Evolutionary conservation across 441 rosid genomes (phyloP).

Genomic region (Daphne laureola): DNA sequence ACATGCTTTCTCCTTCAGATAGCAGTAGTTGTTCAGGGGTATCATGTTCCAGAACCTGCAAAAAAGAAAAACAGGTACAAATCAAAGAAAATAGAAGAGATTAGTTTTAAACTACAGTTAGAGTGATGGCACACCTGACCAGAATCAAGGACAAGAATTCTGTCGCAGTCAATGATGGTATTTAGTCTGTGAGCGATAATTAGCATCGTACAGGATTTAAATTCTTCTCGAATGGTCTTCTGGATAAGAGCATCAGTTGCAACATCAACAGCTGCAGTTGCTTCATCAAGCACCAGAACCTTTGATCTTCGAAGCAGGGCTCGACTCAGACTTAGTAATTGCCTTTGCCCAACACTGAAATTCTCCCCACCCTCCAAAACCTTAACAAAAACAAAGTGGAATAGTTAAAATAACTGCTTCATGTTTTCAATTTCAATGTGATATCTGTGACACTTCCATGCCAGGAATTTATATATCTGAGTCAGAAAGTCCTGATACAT

Average conservation of each 20-base stretch:
- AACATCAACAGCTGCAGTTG: conserved; percentile 95
- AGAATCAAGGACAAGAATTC: conserved; percentile 74
- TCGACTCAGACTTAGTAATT: conserved; percentile 86
- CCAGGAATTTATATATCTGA: too few relatives aligned
- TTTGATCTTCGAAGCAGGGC: conserved; percentile 84
- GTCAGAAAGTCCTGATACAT: too few relatives aligned
- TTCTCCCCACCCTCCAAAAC: conserved; percentile 92
- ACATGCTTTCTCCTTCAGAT: conserved; percentile 37
- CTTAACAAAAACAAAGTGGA: conserved; percentile 25
- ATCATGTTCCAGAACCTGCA: conserved; percentile 48
- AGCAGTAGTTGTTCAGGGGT: conserved; percentile 47
- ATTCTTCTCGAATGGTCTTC: conserved; percentile 87
- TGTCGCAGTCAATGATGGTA: conserved; percentile 79
- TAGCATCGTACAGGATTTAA: conserved; percentile 79
- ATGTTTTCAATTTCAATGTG: too few relatives aligned
- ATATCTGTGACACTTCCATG: too few relatives aligned
- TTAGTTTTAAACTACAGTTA: too few relatives aligned
- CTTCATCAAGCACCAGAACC: conserved; percentile 98
- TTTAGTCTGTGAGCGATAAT: conserved; percentile 88
- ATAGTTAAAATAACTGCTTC: not conserved
- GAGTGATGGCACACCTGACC: conserved; percentile 57
- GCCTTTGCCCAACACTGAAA: conserved; percentile 97
- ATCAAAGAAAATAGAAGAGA: not conserved
- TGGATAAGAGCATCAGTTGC: conserved; percentile 88
- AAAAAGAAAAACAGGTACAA: not conserved